These are phyloP conservation scores for Trichoderma aggressivum DNA, from an alignment of 2,329 filamentous ascomycete species.

Conservation along the genomic window DNA sequence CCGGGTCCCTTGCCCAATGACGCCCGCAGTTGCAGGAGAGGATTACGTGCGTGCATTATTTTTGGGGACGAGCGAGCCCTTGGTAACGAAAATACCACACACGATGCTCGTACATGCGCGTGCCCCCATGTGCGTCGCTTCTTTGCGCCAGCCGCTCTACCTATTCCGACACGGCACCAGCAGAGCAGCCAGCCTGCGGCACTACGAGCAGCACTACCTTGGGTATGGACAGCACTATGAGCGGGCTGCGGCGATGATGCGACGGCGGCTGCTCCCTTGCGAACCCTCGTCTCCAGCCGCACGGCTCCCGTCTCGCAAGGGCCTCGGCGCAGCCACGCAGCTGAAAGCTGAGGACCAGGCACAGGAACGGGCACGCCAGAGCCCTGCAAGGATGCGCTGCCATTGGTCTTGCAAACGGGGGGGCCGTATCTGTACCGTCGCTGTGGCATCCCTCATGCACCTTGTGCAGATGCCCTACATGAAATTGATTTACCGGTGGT, in stretches of 20 bases:
- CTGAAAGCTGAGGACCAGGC: slow-evolving; percentile 13
- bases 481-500: background rate
- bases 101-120: background rate
- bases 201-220: background rate
- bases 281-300: slow-evolving; percentile 7
- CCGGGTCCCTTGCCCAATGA: background rate
- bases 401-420: background rate
- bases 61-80: background rate
- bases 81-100: background rate
- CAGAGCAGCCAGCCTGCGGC: background rate
- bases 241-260: background rate
- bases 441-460: background rate
- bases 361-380: background rate
- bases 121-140: background rate
- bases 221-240: background rate
- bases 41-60: background rate
- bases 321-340: slow-evolving; percentile 6
- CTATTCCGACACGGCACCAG: background rate
- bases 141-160: background rate
- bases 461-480: background rate
- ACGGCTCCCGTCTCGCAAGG: background rate
- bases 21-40: slow-evolving; percentile 11
- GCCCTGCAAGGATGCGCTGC: background rate
- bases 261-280: slow-evolving; percentile 18
- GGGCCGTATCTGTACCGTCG: background rate